Conservation (phyloP, 345 rosid species). For the Lepidium africanum region DNA sequence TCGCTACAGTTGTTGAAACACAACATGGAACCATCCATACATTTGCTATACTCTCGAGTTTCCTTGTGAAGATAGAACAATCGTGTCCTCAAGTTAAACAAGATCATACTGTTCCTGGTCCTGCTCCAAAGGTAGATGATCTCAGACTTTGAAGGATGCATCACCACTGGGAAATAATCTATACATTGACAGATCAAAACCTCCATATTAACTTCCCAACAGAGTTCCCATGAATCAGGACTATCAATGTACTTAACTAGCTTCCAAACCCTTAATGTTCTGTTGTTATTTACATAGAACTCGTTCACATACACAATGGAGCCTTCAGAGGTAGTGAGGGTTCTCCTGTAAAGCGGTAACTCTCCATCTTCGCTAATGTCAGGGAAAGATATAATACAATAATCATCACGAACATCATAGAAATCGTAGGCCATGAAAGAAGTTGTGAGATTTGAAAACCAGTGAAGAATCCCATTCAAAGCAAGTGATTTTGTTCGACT, state of each 20-base stretch:
- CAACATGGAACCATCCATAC: conserved; percentile 11
- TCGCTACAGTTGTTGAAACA: not conserved
- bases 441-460: not conserved
- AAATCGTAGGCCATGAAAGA: conserved; percentile 3
- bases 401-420: not conserved
- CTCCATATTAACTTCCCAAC: not conserved
- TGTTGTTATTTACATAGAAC: not conserved
- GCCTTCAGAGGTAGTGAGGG: not conserved
- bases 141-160: conserved; percentile 14
- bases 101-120: not conserved
- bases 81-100: conserved; percentile 14
- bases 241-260: not conserved
- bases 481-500: not conserved
- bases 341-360: not conserved
- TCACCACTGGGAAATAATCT: not conserved
- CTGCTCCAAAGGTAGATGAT: conserved; percentile 19
- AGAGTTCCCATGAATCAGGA: conserved; percentile 13
- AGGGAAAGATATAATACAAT: not conserved
- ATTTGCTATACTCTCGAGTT: not conserved
- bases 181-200: not conserved
- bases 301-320: conserved; percentile 12
- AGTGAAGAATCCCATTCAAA: conserved; percentile 14
- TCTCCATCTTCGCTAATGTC: not conserved
- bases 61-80: conserved; percentile 1
- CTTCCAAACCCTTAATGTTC: conserved; percentile 13